Conservation (phyloP, 1,139 yeast species). For the Zygosaccharomyces sapae region DNA sequence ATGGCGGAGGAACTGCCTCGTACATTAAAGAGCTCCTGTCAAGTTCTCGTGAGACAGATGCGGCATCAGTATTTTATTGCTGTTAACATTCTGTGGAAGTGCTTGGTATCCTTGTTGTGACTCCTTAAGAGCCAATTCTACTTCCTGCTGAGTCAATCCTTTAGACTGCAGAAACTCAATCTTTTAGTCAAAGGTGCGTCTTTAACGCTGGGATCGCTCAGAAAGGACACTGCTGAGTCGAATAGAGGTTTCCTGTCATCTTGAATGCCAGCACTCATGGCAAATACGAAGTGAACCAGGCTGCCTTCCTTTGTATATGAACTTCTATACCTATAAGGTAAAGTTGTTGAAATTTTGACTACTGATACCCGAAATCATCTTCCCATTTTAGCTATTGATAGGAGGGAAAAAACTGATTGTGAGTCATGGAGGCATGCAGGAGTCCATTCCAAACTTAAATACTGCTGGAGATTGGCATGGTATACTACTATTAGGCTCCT, state of each 20-base stretch:
- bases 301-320: neutral
- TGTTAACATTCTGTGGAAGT: neutral
- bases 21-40: slow-evolving; percentile 16
- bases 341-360: neutral
- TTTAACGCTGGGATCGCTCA: slow-evolving; percentile 71
- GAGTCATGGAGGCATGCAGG: slow-evolving; percentile 7
- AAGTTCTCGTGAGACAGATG: slow-evolving; percentile 2
- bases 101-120: slow-evolving; percentile 13
- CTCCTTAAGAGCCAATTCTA: slow-evolving; percentile 67
- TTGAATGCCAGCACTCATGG: slow-evolving; percentile 3
- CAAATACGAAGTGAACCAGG: neutral
- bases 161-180: slow-evolving; percentile 84
- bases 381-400: neutral
- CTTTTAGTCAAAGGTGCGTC: slow-evolving; percentile 73
- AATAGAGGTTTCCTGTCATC: slow-evolving; percentile 63
- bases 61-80: neutral
- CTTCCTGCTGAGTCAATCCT: slow-evolving; percentile 74
- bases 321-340: neutral
- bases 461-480: slow-evolving; percentile 9
- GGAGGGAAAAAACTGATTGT: neutral
- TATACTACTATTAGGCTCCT: slow-evolving; percentile 14
- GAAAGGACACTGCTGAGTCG: slow-evolving; percentile 73
- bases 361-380: slow-evolving; percentile 2
- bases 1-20: slow-evolving; percentile 59
- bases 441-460: slow-evolving; percentile 3